Percentiles rank a stretch among this genome's conserved stretches.
Evolutionary conservation across 2,329 filamentous ascomycete genomes (phyloP).

Genomic region (Colletotrichum eleusines): DNA sequence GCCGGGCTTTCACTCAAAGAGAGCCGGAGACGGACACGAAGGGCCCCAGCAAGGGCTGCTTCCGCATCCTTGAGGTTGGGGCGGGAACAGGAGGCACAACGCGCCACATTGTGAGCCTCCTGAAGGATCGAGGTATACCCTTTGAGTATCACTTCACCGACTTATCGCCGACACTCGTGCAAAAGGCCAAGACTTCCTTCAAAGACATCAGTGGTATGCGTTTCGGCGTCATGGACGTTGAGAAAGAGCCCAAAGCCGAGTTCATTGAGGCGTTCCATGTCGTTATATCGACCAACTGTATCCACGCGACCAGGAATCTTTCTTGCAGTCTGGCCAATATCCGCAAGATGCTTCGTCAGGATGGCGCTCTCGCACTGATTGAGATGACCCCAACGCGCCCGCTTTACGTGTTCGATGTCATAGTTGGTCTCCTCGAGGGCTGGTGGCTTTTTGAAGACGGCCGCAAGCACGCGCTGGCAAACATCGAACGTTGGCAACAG

Average conservation of each 20-base stretch:
- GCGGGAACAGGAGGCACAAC: constrained; percentile 60
- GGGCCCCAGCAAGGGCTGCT: constrained; percentile 4
- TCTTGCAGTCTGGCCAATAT: constrained; percentile 33
- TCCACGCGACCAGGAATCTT: constrained; percentile 46
- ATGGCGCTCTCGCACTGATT: constrained; percentile 48
- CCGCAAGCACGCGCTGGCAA: constrained; percentile 44
- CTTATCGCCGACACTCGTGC: constrained; percentile 51
- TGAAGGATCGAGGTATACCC: constrained; percentile 44
- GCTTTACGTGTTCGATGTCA: constrained; percentile 48
- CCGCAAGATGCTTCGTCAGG: constrained; percentile 45
- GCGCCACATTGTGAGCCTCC: constrained; percentile 45
- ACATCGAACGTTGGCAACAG: constrained; percentile 44
- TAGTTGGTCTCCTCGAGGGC: constrained; percentile 52
- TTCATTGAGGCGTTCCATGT: constrained; percentile 46
- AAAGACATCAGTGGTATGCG: constrained; percentile 42
- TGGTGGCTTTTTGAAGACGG: constrained; percentile 52
- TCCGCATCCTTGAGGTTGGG: constrained; percentile 59
- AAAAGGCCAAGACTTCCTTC: constrained; percentile 47
- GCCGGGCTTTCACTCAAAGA: constrained; percentile 13
- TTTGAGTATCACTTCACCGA: constrained; percentile 60
- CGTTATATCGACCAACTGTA: constrained; percentile 52
- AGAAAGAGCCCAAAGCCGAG: constrained; percentile 43
- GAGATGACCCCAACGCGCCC: constrained; percentile 46
- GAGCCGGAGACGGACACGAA: neutral
- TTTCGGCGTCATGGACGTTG: constrained; percentile 49